Evolutionary conservation across 1,284 basidiomycete species (phyloP).

Genomic region (Tausonia pullulans): DNA sequence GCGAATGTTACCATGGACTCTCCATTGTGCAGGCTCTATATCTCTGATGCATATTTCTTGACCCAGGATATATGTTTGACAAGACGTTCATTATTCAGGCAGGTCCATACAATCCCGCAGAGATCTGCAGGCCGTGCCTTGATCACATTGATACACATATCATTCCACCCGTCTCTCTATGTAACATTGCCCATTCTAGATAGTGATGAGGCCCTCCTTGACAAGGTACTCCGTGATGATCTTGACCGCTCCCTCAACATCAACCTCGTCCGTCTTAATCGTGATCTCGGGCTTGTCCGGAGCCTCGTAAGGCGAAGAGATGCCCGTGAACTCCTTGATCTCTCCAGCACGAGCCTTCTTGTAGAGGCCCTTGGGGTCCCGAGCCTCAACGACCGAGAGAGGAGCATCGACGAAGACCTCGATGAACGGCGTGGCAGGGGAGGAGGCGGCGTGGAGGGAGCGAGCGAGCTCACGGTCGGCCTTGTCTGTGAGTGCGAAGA

Average conservation of each 20-base stretch:
- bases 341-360: constrained; percentile 92
- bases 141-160: too few species aligned
- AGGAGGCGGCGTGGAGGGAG: constrained; percentile 60
- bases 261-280: constrained; percentile 73
- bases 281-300: constrained; percentile 81
- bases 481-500: constrained; percentile 36
- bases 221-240: constrained; percentile 73
- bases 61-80: too few species aligned
- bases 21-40: too few species aligned
- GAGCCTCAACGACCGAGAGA: constrained; percentile 71
- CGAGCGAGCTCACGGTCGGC: constrained; percentile 78
- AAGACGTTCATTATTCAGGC: neutral
- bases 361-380: constrained; percentile 97
- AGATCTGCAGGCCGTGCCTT: too few species aligned
- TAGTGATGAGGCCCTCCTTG: constrained; percentile 37
- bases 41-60: too few species aligned
- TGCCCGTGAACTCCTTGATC: constrained; percentile 98
- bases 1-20: too few species aligned
- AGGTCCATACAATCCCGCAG: neutral
- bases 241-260: constrained; percentile 68
- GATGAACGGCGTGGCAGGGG: constrained; percentile 60
- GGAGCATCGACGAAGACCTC: constrained; percentile 95
- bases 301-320: constrained; percentile 87
- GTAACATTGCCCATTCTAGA: neutral
- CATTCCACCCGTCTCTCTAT: too few species aligned